These are phyloP conservation scores for Cryptococcus hybrid DNA, from an alignment of 1,284 basidiomycete genomes.

Conservation along the genomic window DNA sequence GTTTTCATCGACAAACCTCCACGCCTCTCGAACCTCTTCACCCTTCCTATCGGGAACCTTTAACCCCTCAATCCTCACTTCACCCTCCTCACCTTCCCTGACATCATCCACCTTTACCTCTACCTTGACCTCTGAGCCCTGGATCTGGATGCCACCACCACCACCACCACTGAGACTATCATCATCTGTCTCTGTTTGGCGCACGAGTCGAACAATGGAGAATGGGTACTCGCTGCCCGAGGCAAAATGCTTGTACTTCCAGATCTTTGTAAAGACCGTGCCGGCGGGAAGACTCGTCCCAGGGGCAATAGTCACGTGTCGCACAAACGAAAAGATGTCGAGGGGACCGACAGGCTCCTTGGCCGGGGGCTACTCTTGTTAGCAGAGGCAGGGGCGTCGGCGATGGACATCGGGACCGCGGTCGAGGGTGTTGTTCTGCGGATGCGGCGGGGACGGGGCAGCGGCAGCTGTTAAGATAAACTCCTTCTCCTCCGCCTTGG, in stretches of 20 bases:
- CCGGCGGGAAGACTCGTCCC: slow-evolving; percentile 29
- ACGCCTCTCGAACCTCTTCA: slow-evolving; percentile 35
- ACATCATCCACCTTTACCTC: slow-evolving; percentile 23
- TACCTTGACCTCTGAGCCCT: slow-evolving; percentile 16
- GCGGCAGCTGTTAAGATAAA: not conserved
- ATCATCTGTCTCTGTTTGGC: slow-evolving; percentile 22
- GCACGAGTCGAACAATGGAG: slow-evolving; percentile 28
- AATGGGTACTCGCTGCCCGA: slow-evolving; percentile 37
- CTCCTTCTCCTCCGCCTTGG: slow-evolving; percentile 1
- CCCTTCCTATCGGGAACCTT: slow-evolving; percentile 37
- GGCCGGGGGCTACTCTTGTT: too few relatives aligned
- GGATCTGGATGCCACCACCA: not conserved
- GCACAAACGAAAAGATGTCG: slow-evolving; percentile 45
- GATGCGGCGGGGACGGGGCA: not conserved
- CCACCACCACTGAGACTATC: not conserved
- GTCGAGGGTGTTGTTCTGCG: not conserved
- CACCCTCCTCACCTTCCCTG: slow-evolving; percentile 29
- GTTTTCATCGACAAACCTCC: slow-evolving; percentile 43
- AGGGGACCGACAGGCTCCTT: slow-evolving; percentile 26
- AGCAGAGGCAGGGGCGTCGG: not conserved
- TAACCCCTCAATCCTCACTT: slow-evolving; percentile 33
- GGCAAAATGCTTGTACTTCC: slow-evolving; percentile 43
- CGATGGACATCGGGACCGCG: not conserved
- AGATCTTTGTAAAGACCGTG: slow-evolving; percentile 46
- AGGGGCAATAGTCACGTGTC: slow-evolving; percentile 39